Evolutionary conservation across 345 rosid genomes (phyloP).

Genomic region (Lumnitzera littorea): DNA sequence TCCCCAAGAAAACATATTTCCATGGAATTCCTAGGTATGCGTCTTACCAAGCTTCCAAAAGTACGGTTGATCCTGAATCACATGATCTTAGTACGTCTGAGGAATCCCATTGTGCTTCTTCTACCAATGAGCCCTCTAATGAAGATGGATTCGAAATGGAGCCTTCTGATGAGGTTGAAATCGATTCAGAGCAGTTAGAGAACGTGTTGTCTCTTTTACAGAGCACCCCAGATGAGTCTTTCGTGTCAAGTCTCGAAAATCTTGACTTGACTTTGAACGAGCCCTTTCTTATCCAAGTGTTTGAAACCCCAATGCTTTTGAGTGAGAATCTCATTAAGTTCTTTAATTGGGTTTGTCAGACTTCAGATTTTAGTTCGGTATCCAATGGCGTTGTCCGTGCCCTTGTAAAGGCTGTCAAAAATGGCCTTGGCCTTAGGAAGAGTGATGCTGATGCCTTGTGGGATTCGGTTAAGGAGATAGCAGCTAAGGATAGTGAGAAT

Average conservation of each 20-base stretch:
- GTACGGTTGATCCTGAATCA: too few species aligned
- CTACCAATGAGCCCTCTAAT: neutral
- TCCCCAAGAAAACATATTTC: too few species aligned
- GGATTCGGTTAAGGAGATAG: conserved; percentile 64
- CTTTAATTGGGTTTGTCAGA: conserved; percentile 47
- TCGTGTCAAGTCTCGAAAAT: conserved; percentile 44
- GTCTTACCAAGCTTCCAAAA: too few species aligned
- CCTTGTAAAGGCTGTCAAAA: conserved; percentile 36
- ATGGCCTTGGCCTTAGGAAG: conserved; percentile 29
- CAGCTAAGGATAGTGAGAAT: conserved; percentile 21
- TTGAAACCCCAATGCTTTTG: conserved; percentile 38
- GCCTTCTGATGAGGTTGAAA: conserved; percentile 19
- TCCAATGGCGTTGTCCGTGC: conserved; percentile 35
- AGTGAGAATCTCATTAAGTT: conserved; percentile 57
- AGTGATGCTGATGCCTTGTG: conserved; percentile 51
- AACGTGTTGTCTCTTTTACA: conserved; percentile 55
- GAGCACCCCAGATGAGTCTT: conserved; percentile 46
- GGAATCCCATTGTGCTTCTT: too few species aligned
- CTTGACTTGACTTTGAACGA: conserved; percentile 34
- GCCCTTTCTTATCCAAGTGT: conserved; percentile 46
- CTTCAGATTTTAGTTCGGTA: conserved; percentile 15
- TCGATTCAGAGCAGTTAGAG: conserved; percentile 44
- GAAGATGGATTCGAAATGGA: neutral
- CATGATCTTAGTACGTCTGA: too few species aligned
- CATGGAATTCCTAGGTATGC: too few species aligned